A percentile compares a stretch with the other conserved stretches of the same genome.
phyloP scores from a whole-genome alignment of 2,329 filamentous ascomycete species.

The Phialophora macrospora region DNA sequence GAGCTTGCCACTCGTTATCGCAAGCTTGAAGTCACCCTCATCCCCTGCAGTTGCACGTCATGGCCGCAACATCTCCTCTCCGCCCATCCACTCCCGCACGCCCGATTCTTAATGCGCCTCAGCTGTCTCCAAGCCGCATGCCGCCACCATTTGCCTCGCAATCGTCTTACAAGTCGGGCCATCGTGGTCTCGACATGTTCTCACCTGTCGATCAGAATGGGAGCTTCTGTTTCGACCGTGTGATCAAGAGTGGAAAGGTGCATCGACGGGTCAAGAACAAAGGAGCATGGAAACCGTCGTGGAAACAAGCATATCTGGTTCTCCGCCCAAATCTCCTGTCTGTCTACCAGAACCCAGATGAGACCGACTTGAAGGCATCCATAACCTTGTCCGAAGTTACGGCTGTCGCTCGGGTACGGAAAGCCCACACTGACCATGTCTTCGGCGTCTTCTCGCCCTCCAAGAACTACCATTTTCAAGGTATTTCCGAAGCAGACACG shows the following conservation, averaged over 20 bases:
- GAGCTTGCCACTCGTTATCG: constrained; percentile 8
- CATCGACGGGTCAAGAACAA: constrained; percentile 91
- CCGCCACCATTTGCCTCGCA: constrained; percentile 18
- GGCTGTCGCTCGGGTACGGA: constrained; percentile 85
- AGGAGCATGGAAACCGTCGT: constrained; percentile 66
- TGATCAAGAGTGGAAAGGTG: constrained; percentile 86
- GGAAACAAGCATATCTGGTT: constrained; percentile 89
- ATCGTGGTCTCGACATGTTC: constrained; percentile 66
- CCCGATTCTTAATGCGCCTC: constrained; percentile 22
- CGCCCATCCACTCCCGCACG: constrained; percentile 28
- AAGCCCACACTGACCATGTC: constrained; percentile 81
- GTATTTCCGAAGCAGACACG: constrained; percentile 72
- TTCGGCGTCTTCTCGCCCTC: constrained; percentile 93
- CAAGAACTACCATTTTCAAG: constrained; percentile 89
- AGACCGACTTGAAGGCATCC: constrained; percentile 86
- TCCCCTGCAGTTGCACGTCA: constrained; percentile 1
- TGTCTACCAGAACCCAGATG: constrained; percentile 89
- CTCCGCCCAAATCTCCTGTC: constrained; percentile 87
- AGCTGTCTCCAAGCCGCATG: constrained; percentile 33
- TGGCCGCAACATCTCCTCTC: constrained; percentile 27
- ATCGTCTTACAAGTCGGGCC: constrained; percentile 47
- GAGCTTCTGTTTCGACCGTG: constrained; percentile 92
- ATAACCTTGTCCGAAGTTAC: constrained; percentile 88
- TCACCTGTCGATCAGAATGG: constrained; percentile 93
- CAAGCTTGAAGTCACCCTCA: neutral